Conservation (phyloP, 768 basidiomycete genomes). For the Auricularia heimuer region DNA sequence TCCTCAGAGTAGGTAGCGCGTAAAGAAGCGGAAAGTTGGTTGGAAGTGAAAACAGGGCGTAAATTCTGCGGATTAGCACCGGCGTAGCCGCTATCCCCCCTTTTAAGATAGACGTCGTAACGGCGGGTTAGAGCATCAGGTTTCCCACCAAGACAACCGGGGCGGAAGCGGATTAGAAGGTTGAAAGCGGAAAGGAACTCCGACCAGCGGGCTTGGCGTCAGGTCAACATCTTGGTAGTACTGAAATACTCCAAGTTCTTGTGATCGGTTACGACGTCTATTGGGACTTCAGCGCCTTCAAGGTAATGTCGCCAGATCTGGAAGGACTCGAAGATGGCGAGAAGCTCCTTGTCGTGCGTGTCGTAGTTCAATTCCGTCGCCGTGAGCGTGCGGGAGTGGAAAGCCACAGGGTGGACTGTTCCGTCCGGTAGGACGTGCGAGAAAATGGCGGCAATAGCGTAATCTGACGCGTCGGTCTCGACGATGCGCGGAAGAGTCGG, state of each 20-base stretch:
- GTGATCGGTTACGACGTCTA: slow-evolving; percentile 18
- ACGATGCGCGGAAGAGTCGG: slow-evolving; percentile 14
- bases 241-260: slow-evolving; percentile 19
- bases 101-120: slow-evolving; percentile 16
- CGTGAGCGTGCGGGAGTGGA: slow-evolving; percentile 23
- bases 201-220: slow-evolving; percentile 24
- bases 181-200: slow-evolving; percentile 30
- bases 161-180: slow-evolving; percentile 25
- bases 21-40: slow-evolving; percentile 14
- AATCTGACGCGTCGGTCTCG: slow-evolving; percentile 24
- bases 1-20: slow-evolving; percentile 10
- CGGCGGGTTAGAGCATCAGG: slow-evolving; percentile 17
- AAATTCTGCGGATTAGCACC: slow-evolving; percentile 17
- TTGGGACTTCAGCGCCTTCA: slow-evolving; percentile 9
- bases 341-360: slow-evolving; percentile 41
- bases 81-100: slow-evolving; percentile 16
- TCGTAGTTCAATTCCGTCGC: slow-evolving; percentile 36
- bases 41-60: slow-evolving; percentile 14
- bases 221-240: slow-evolving; percentile 16
- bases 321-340: slow-evolving; percentile 31
- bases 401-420: slow-evolving; percentile 30
- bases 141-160: slow-evolving; percentile 9
- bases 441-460: slow-evolving; percentile 17
- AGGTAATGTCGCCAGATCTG: slow-evolving; percentile 15
- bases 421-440: slow-evolving; percentile 10